These are phyloP conservation scores for Penicillium sp. DNA, from an alignment of 2,329 filamentous ascomycete species.

Conservation along the genomic window DNA sequence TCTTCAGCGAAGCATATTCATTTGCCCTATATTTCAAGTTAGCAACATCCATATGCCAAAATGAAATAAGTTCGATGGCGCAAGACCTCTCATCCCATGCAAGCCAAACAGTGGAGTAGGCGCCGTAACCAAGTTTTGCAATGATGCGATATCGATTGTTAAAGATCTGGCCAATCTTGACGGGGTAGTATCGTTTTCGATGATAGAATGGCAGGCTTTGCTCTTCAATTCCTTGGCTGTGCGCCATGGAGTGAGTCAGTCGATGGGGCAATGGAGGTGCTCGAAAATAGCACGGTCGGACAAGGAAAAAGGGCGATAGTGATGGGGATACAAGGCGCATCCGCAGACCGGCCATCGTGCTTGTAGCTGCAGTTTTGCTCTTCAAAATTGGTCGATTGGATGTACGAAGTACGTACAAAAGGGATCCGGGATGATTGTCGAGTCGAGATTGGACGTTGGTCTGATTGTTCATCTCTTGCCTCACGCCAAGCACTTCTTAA, in stretches of 20 bases:
- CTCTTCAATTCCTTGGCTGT: not conserved
- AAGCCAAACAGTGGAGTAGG: not conserved
- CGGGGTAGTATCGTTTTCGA: not conserved
- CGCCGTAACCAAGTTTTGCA: not conserved
- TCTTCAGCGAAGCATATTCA: not conserved
- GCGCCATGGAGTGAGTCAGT: not conserved
- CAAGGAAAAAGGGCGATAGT: not conserved
- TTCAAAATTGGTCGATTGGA: too few species aligned
- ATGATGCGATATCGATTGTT: not conserved
- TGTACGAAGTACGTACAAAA: too few species aligned
- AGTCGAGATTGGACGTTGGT: too few species aligned
- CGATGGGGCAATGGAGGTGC: not conserved
- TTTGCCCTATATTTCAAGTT: not conserved
- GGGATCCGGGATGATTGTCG: too few species aligned
- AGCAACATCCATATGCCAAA: not conserved
- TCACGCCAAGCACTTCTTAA: too few species aligned
- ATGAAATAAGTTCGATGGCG: not conserved
- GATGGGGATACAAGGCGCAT: not conserved
- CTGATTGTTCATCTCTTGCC: too few species aligned
- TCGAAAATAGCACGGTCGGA: not conserved
- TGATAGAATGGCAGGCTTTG: not conserved
- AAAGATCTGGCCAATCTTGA: not conserved
- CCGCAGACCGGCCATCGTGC: not conserved
- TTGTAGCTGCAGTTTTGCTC: too few species aligned
- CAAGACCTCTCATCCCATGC: not conserved